Base-by-base conservation (phyloP, 2,329 filamentous ascomycete species). In the Dichotomopilus funicola region DNA sequence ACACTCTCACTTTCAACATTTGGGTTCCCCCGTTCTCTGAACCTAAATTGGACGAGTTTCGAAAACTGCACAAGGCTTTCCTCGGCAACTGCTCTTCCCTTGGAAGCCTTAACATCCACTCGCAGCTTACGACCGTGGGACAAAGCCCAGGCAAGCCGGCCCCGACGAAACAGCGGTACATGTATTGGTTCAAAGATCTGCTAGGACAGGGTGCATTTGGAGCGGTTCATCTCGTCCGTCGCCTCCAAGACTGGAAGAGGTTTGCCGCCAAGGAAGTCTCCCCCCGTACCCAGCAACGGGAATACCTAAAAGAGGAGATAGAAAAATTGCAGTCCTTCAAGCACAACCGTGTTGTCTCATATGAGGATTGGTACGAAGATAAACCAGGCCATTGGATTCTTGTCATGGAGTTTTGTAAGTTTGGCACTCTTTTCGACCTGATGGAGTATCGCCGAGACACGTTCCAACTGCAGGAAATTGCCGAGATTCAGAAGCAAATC, bases 301-400 rank as follows among this genome's bases (percentile, higher is more conserved):
- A n/a, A 12, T 27, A 27, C 3, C 37, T 53, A 8, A 11, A 13
- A n/a, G 31, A 10, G 8, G 51, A 53, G 33, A 53, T 48, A 27
- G 10, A n/a, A 7, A 5, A n/a, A 13, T 6, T 53, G 9, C n/a
- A 53, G n/a, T 7, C 12, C 10, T 38, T 48, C 33, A 8, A 11
- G 6, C 44, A 48, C 44, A 13, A 35, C 4, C 51, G 45, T 33
- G 33, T 53, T 7, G 51, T 48, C n/a, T 1, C 41, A 19, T 53
- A 47, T 10, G 33, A 36, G 5, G 51, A 53, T n/a, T 48, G 37
- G 51, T 53, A 53, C 12, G 33, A 53, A 31, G 45, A 53, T n/a
- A 1, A 6, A 1, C 12, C n/a, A 1, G n/a, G 34, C 44, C 12
- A n/a, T 38, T 43, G 44, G 36, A 12, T 48, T n/a, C 51, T 53